Percentiles rank a stretch among this genome's conserved stretches.
These are phyloP conservation scores for Lactarius vividus DNA, from an alignment of 768 basidiomycete species.

Conservation along the genomic window DNA sequence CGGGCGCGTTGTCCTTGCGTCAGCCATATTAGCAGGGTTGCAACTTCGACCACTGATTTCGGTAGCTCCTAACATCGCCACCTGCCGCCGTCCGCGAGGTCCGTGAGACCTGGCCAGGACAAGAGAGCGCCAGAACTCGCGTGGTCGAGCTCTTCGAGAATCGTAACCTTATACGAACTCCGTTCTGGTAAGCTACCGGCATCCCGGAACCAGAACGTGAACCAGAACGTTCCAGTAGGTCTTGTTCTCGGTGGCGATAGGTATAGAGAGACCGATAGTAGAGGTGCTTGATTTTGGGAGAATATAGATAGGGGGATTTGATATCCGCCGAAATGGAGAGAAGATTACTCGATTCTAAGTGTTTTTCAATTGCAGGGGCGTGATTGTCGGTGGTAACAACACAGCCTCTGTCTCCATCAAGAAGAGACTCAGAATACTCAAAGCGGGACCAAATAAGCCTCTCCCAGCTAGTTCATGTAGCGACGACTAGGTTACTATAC, in stretches of 20 bases:
- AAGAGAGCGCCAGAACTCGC: background rate
- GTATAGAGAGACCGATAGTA: background rate
- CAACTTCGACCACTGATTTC: background rate
- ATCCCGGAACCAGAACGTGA: background rate
- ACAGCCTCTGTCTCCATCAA: constrained; percentile 1
- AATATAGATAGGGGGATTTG: background rate
- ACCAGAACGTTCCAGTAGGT: background rate
- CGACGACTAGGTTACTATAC: background rate
- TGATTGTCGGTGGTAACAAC: background rate
- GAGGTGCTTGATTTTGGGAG: background rate
- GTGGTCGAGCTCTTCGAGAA: background rate
- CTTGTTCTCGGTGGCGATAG: background rate
- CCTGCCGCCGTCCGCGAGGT: background rate
- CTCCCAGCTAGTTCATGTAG: background rate
- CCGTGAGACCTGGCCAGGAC: background rate
- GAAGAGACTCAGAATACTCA: background rate
- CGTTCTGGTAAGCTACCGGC: constrained; percentile 12
- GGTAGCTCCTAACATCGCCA: background rate
- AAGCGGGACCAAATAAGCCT: background rate
- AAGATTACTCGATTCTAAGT: background rate
- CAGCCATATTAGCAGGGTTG: background rate
- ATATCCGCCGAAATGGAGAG: constrained; percentile 1
- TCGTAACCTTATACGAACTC: background rate
- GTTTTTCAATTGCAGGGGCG: background rate
- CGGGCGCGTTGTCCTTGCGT: background rate